Evolutionary conservation across 192 early-diverging fungal genomes (phyloP).

Genomic region (Coemansia sp.): DNA sequence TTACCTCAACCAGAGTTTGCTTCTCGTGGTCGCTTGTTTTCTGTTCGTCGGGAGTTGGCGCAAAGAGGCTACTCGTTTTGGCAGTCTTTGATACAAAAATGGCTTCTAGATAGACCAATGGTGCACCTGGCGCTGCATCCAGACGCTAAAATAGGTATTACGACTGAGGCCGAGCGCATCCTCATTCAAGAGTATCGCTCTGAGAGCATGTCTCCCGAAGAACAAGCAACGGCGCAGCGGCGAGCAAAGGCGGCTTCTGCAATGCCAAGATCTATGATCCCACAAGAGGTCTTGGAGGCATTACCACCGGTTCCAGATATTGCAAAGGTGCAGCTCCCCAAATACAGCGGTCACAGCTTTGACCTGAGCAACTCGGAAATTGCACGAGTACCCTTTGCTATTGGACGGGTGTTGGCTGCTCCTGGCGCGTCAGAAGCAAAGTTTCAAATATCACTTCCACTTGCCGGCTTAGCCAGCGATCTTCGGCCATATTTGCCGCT

Average conservation of each 20-base stretch:
- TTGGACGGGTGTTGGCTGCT: conserved; percentile 32
- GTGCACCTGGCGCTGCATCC: conserved; percentile 44
- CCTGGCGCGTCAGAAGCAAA: conserved; percentile 17
- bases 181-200: conserved; percentile 38
- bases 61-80: conserved; percentile 33
- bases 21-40: conserved; percentile 58
- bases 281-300: conserved; percentile 57
- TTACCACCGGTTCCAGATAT: conserved; percentile 73
- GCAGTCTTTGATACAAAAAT: conserved; percentile 41
- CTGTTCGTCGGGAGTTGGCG: conserved; percentile 37
- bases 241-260: conserved; percentile 46
- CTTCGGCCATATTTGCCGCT: conserved; percentile 39
- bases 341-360: conserved; percentile 27
- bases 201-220: conserved; percentile 26
- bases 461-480: conserved; percentile 30
- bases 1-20: conserved; percentile 53
- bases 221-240: conserved; percentile 29
- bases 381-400: conserved; percentile 33
- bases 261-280: conserved; percentile 47
- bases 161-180: conserved; percentile 51
- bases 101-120: conserved; percentile 37
- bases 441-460: conserved; percentile 47
- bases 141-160: conserved; percentile 42
- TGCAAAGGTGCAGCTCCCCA: conserved; percentile 25
- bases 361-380: conserved; percentile 3